phyloP scores from a whole-genome alignment of 129 eudicot genomes.

The Lactuca sativa region DNA sequence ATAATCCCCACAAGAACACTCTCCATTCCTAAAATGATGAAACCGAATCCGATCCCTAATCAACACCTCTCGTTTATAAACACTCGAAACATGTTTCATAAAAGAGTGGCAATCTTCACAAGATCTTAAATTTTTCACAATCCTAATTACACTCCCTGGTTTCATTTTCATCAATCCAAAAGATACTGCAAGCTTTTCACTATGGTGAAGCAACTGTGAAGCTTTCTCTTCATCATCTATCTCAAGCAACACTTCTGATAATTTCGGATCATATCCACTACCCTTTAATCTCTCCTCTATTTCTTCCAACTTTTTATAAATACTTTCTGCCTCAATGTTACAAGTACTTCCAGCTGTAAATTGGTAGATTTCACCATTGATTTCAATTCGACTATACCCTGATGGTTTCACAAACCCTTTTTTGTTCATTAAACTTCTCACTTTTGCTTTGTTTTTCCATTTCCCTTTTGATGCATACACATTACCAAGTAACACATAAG shows the following conservation, averaged over 20 bases:
- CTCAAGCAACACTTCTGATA: constrained; percentile 39
- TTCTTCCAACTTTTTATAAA: constrained; percentile 37
- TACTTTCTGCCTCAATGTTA: constrained; percentile 32
- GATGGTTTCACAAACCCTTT: constrained; percentile 43
- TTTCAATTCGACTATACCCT: constrained; percentile 45
- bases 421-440: constrained; percentile 38
- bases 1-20: constrained; percentile 54
- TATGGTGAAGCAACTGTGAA: constrained; percentile 47
- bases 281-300: constrained; percentile 28
- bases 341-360: constrained; percentile 51
- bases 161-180: constrained; percentile 40
- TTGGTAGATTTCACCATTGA: constrained; percentile 33
- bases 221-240: constrained; percentile 50
- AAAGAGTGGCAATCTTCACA: constrained; percentile 60
- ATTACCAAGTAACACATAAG: constrained; percentile 39
- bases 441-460: constrained; percentile 47
- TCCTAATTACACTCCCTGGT: constrained; percentile 40
- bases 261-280: constrained; percentile 38
- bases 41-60: constrained; percentile 47
- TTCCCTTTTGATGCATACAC: constrained; percentile 45
- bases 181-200: constrained; percentile 51
- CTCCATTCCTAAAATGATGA: constrained; percentile 47
- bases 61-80: constrained; percentile 44
- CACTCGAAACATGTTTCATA: constrained; percentile 42
- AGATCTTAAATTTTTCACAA: constrained; percentile 47